Evolutionary conservation across 331 rosid species (phyloP), one percentile per base, ranked within the genome.

Genomic region (Quercus phellos): DNA sequence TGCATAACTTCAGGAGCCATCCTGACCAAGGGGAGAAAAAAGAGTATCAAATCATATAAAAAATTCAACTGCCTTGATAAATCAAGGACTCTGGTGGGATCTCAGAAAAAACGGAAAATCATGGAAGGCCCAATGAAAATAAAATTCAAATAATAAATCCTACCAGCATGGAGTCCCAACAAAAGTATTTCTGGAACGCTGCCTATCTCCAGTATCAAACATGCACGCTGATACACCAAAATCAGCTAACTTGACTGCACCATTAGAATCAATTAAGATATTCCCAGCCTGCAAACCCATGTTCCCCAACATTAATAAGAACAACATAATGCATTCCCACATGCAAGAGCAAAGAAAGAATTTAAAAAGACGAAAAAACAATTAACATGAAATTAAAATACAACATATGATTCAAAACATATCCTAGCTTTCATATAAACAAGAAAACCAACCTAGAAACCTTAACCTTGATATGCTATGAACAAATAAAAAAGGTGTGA

Each of bases 1-100:
- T 92, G 97, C 98, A 95, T 95, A 77, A 95, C 99, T 90, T 95
- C 99, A 4, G 99, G 99, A 88, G 99, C 99, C 99, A 95, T 95
- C 99, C 99, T 95, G 90, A 66, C 71, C 71, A 66, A 61, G 60
- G 22, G 43, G 68, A 72, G 70, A 74, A 71, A 73, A 73, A 6
- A 21, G 16, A 17, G 72, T 55, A 50, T 43, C 54, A 22, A 34
- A 63, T 67, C 54, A 69, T 55, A 50, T 14, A 22, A 16, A 78
- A 21, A 59, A 32, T 42, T 54, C 56, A 42, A 70, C 21, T 30
- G 38, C 56, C 30, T 43, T 14, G 42, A 35, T 50, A 32, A 70
- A 59, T 59, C 17, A 34, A 46, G 29, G 35, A 34, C 26, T 50
- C 8, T 14, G 32, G 51, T 27, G 69, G 24, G 29, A 38, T 59